These are phyloP conservation scores for Brettanomyces sp. DNA, from an alignment of 805 yeast species.

Conservation along the genomic window DNA sequence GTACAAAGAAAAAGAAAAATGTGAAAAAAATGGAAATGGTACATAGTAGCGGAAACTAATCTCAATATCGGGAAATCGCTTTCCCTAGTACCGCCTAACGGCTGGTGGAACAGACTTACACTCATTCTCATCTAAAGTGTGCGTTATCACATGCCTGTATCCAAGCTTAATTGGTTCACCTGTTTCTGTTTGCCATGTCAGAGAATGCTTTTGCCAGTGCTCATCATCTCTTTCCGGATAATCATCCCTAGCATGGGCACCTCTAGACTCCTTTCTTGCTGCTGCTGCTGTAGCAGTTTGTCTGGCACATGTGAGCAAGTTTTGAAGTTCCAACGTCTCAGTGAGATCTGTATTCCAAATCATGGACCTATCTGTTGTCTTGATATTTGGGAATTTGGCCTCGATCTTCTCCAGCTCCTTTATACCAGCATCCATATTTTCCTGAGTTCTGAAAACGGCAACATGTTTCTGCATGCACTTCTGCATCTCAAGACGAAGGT, in stretches of 20 bases:
- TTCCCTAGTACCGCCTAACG: slow-evolving; percentile 64
- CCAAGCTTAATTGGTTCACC: slow-evolving; percentile 67
- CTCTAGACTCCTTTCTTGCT: slow-evolving; percentile 94
- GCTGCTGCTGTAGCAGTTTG: slow-evolving; percentile 94
- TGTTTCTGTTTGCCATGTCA: slow-evolving; percentile 75
- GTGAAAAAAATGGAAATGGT: neutral
- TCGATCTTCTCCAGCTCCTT: slow-evolving; percentile 67
- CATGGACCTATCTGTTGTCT: slow-evolving; percentile 93
- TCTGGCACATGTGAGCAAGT: slow-evolving; percentile 91
- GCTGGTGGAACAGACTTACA: slow-evolving; percentile 97
- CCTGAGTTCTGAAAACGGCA: slow-evolving; percentile 94
- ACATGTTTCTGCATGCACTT: slow-evolving; percentile 93
- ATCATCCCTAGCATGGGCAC: slow-evolving; percentile 99
- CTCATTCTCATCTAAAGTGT: slow-evolving; percentile 84
- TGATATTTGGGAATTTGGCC: slow-evolving; percentile 60
- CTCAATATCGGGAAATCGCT: slow-evolving; percentile 23
- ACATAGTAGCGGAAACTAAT: neutral
- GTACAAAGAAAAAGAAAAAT: neutral
- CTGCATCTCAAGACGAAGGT: slow-evolving; percentile 88
- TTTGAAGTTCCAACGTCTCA: slow-evolving; percentile 92
- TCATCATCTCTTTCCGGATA: slow-evolving; percentile 92
- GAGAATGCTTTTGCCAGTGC: slow-evolving; percentile 96
- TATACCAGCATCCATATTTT: slow-evolving; percentile 87
- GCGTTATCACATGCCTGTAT: slow-evolving; percentile 77
- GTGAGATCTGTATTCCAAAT: slow-evolving; percentile 97